Evolutionary conservation across 345 rosid genomes (phyloP).

Genomic region (Moringa oleifera): DNA sequence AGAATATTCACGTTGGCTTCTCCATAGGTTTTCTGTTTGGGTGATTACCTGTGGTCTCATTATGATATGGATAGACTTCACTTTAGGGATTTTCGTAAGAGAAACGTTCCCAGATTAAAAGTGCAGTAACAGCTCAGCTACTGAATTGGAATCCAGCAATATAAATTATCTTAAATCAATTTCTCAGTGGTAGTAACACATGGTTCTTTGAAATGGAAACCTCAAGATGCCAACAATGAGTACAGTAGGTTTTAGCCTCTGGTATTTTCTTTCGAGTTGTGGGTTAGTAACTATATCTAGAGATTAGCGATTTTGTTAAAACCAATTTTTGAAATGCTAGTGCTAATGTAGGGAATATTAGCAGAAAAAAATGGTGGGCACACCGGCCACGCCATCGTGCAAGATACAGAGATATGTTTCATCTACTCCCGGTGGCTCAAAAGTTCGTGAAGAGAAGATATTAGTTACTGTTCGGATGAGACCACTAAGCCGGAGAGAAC

Average conservation of each 20-base stretch:
- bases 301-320: not conserved
- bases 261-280: not conserved
- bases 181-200: not conserved
- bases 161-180: not conserved
- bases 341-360: conserved; percentile 8
- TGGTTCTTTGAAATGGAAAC: not conserved
- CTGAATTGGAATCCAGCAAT: not conserved
- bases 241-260: not conserved
- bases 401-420: conserved; percentile 46
- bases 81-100: not conserved
- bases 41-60: not conserved
- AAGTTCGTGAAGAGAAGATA: conserved; percentile 75
- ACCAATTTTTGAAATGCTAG: not conserved
- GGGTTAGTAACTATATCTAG: not conserved
- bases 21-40: not conserved
- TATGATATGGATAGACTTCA: not conserved
- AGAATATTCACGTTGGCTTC: too few species aligned
- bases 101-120: not conserved
- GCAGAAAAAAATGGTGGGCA: conserved; percentile 44
- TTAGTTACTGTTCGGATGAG: conserved; percentile 78
- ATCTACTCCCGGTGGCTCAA: conserved; percentile 59
- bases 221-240: too few species aligned
- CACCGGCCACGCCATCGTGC: conserved; percentile 59
- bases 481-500: conserved; percentile 81
- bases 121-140: not conserved